These are phyloP conservation scores for Isabelozyma pseudorhagii DNA, from an alignment of 805 yeast species.

Conservation along the genomic window DNA sequence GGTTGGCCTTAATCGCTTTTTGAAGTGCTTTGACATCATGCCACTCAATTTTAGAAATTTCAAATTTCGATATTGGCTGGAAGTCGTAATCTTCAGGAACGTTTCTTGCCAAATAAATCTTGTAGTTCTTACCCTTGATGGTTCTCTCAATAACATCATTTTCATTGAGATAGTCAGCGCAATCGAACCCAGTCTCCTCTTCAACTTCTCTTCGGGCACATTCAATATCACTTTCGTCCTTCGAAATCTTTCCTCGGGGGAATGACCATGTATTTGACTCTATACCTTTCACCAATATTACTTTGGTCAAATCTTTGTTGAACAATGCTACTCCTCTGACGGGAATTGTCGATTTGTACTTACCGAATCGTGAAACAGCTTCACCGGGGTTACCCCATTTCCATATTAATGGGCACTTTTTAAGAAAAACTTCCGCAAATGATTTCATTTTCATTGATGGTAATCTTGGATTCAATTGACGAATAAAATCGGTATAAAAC, in stretches of 20 bases:
- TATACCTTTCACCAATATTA: slow-evolving; percentile 79
- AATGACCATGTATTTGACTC: slow-evolving; percentile 86
- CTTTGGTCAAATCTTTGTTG: slow-evolving; percentile 64
- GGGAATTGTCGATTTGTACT: slow-evolving; percentile 86
- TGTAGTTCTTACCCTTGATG: slow-evolving; percentile 77
- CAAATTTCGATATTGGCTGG: slow-evolving; percentile 81
- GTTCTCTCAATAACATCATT: slow-evolving; percentile 79
- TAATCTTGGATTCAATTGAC: slow-evolving; percentile 66
- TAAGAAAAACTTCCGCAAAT: slow-evolving; percentile 66
- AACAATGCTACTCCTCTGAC: slow-evolving; percentile 94
- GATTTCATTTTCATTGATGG: slow-evolving; percentile 76
- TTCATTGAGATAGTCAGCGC: slow-evolving; percentile 61
- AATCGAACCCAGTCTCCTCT: slow-evolving; percentile 94
- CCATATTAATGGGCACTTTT: slow-evolving; percentile 74
- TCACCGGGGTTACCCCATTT: slow-evolving; percentile 80
- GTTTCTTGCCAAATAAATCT: slow-evolving; percentile 72
- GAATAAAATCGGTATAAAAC: slow-evolving; percentile 86
- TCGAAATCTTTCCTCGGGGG: slow-evolving; percentile 95
- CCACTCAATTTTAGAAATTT: slow-evolving; percentile 85
- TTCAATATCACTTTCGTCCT: slow-evolving; percentile 81
- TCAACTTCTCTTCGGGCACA: slow-evolving; percentile 91
- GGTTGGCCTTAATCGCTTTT: slow-evolving; percentile 39
- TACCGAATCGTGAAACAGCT: slow-evolving; percentile 75
- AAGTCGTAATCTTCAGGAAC: slow-evolving; percentile 78
- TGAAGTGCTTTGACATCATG: slow-evolving; percentile 46